These are phyloP conservation scores for Melanomma pulvis-pyrius DNA, from an alignment of 495 filamentous ascomycete genomes.

Conservation along the genomic window DNA sequence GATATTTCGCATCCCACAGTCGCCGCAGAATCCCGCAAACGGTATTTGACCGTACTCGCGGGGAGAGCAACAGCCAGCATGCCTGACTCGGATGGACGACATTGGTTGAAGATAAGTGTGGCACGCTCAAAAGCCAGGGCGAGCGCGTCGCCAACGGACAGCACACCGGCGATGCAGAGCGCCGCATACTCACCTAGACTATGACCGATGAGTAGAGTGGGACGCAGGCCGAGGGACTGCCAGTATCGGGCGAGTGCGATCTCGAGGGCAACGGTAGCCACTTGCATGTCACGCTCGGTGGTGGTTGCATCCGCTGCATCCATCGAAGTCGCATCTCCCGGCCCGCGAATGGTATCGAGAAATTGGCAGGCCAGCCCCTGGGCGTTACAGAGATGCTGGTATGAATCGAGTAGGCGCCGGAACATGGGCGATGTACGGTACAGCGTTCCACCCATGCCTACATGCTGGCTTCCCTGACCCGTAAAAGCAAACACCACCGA, in stretches of 20 bases:
- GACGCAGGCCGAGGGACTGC: slow-evolving; percentile 42
- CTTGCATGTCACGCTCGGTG: slow-evolving; percentile 38
- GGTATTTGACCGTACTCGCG: slow-evolving; percentile 40
- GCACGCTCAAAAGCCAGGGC: slow-evolving; percentile 45
- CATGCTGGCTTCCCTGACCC: slow-evolving; percentile 47
- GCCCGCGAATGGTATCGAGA: slow-evolving; percentile 39
- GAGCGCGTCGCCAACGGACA: slow-evolving; percentile 45
- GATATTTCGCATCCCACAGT: slow-evolving; percentile 48
- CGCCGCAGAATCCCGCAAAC: slow-evolving; percentile 6
- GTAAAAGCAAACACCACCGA: slow-evolving; percentile 62
- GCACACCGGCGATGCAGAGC: slow-evolving; percentile 47
- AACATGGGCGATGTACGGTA: slow-evolving; percentile 40
- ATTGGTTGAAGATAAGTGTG: slow-evolving; percentile 37
- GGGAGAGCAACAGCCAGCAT: slow-evolving; percentile 51
- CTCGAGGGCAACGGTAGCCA: slow-evolving; percentile 43
- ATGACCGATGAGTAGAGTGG: slow-evolving; percentile 47
- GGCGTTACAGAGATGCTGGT: slow-evolving; percentile 37
- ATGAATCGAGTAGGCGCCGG: slow-evolving; percentile 37
- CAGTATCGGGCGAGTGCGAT: slow-evolving; percentile 46
- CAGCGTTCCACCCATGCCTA: slow-evolving; percentile 43
- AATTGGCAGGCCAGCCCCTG: slow-evolving; percentile 37
- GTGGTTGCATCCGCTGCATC: slow-evolving; percentile 17
- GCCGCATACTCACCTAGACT: slow-evolving; percentile 52
- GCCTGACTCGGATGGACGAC: slow-evolving; percentile 42
- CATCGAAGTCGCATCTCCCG: neutral